These are phyloP conservation scores for Claviceps sp. DNA, from an alignment of 2,329 filamentous ascomycete genomes.

Conservation along the genomic window DNA sequence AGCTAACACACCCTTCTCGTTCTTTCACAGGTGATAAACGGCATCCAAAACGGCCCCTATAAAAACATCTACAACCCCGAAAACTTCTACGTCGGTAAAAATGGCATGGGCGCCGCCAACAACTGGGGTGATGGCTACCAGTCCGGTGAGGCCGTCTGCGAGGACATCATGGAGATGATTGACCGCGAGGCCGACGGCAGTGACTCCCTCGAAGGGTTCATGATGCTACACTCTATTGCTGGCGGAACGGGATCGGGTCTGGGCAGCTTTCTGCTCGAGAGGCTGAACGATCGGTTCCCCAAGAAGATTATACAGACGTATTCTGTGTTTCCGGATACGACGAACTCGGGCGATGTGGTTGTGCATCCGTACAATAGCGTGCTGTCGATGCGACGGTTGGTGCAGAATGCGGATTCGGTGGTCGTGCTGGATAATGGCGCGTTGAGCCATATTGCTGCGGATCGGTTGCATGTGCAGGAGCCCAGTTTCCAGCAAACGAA, in stretches of 20 bases:
- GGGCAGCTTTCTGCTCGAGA: constrained; percentile 85
- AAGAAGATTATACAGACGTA: constrained; percentile 99
- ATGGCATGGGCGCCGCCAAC: constrained; percentile 87
- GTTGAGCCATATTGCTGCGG: constrained; percentile 82
- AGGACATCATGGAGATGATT: constrained; percentile 99
- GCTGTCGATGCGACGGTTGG: constrained; percentile 77
- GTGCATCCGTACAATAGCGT: constrained; percentile 98
- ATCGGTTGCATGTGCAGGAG: constrained; percentile 86
- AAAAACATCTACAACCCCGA: constrained; percentile 99
- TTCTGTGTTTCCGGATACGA: constrained; percentile 92
- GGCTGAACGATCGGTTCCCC: constrained; percentile 91
- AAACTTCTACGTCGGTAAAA: constrained; percentile 94
- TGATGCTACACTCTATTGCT: constrained; percentile 96
- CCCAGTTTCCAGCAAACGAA: constrained; percentile 97
- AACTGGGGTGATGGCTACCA: constrained; percentile 98
- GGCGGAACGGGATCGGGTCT: constrained; percentile 94
- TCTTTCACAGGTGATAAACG: constrained; percentile 56
- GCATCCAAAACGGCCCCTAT: constrained; percentile 87
- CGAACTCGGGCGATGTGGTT: constrained; percentile 76
- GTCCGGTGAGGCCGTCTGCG: constrained; percentile 78
- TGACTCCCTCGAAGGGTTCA: constrained; percentile 96
- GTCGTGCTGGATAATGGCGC: constrained; percentile 96
- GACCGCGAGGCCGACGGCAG: constrained; percentile 96
- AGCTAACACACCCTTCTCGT: background rate
- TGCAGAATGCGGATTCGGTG: constrained; percentile 93